These are phyloP conservation scores for Mortierella sp. DNA, from an alignment of 371 early-diverging fungal genomes.

Conservation along the genomic window DNA sequence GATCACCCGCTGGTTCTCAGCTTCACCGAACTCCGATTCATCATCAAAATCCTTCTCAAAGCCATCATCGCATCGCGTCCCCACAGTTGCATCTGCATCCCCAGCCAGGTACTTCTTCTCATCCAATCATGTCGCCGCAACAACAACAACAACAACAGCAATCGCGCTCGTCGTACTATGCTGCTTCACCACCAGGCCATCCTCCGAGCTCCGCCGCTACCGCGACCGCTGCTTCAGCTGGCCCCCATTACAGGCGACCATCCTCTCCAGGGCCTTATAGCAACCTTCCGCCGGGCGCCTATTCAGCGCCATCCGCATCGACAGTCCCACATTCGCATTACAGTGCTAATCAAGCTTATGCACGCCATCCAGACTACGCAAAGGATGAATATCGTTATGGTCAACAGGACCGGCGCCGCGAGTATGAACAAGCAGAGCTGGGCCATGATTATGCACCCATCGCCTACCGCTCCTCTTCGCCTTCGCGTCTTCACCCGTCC, in stretches of 20 bases:
- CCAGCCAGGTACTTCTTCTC: constrained; percentile 2
- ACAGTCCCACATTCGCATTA: constrained; percentile 14
- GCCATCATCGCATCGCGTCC: constrained; percentile 14
- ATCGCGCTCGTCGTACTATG: constrained; percentile 6
- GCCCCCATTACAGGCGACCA: constrained; percentile 19
- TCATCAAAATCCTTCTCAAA: constrained; percentile 5
- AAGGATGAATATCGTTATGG: constrained; percentile 31
- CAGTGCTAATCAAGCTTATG: constrained; percentile 21
- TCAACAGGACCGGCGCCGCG: constrained; percentile 26
- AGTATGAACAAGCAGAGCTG: constrained; percentile 22
- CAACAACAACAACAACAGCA: constrained; percentile 4
- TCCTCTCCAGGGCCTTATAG: constrained; percentile 30
- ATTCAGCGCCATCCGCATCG: constrained; percentile 8
- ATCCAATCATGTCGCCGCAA: constrained; percentile 21
- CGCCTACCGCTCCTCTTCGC: constrained; percentile 21
- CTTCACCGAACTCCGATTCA: constrained; percentile 8
- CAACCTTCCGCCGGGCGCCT: constrained; percentile 19
- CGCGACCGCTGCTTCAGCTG: constrained; percentile 7
- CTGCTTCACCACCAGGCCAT: constrained; percentile 17
- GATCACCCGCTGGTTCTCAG: constrained; percentile 5
- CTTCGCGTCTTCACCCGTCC: constrained; percentile 21
- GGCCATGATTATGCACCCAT: constrained; percentile 29
- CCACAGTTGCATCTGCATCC: constrained; percentile 27
- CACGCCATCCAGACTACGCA: constrained; percentile 29
- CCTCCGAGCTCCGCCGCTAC: constrained; percentile 2